A percentile compares a stretch with the other conserved stretches of the same genome.
Evolutionary conservation across 2,329 filamentous ascomycete genomes (phyloP).

Genomic region (Trichoderma asperellum): DNA sequence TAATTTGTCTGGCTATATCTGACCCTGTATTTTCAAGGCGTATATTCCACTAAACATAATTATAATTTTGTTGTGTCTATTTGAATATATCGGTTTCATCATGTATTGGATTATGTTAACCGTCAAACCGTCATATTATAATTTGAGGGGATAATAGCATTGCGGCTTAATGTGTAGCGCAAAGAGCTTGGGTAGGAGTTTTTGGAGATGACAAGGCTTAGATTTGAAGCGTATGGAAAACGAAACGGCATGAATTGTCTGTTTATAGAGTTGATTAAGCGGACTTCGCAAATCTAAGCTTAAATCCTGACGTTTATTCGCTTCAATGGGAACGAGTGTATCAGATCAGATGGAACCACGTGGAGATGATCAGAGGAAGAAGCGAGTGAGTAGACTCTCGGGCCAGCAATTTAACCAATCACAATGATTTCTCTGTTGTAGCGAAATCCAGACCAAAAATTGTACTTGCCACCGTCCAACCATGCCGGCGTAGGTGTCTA

Average conservation of each 20-base stretch:
- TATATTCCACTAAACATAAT: not conserved
- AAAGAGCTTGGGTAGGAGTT: not conserved
- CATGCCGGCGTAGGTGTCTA: not conserved
- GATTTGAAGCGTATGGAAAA: not conserved
- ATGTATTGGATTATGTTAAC: not conserved
- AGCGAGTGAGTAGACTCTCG: not conserved
- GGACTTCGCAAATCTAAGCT: not conserved
- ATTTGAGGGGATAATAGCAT: not conserved
- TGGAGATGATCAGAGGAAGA: not conserved
- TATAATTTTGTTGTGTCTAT: not conserved
- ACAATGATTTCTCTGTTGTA: not conserved
- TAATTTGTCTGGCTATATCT: not conserved
- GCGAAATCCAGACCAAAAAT: not conserved
- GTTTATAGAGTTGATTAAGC: not conserved
- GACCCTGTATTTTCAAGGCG: not conserved
- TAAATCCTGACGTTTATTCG: not conserved
- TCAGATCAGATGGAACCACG: not conserved
- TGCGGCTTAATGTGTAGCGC: not conserved
- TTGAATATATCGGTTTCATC: not conserved
- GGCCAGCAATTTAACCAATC: not conserved
- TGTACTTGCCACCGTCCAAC: not conserved
- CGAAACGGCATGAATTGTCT: not conserved
- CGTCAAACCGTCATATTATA: no score
- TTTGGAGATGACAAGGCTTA: not conserved
- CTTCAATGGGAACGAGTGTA: not conserved